phyloP scores from a whole-genome alignment of 495 filamentous ascomycete species.

The Cryomyces minteri region DNA sequence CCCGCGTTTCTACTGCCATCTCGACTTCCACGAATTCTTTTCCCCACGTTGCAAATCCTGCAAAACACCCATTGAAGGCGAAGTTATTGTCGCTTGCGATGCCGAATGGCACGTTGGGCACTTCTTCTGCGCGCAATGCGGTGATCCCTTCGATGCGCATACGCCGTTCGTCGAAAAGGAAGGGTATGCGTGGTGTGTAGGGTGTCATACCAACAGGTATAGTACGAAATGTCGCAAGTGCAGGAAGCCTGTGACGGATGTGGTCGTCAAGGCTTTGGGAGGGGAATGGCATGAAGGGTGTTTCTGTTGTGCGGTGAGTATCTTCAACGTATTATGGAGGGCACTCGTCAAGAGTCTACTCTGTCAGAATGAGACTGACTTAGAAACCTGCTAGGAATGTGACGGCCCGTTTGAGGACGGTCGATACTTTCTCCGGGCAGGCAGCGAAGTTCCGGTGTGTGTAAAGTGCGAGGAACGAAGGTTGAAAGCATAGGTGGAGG shows the following conservation, averaged over 20 bases:
- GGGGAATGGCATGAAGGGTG: conserved; percentile 88
- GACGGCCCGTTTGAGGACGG: conserved; percentile 42
- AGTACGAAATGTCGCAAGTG: conserved; percentile 78
- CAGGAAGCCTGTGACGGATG: conserved; percentile 63
- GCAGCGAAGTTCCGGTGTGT: conserved; percentile 39
- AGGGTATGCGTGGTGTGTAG: conserved; percentile 95
- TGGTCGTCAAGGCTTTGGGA: conserved; percentile 71
- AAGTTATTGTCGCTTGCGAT: conserved; percentile 83
- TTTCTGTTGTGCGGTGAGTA: conserved; percentile 57
- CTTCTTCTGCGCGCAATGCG: conserved; percentile 99
- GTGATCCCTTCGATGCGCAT: conserved; percentile 70
- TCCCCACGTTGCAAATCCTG: conserved; percentile 90
- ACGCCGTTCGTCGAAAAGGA: conserved; percentile 95
- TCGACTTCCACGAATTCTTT: conserved; percentile 93
- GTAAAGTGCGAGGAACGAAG: conserved; percentile 44
- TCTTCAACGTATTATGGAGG: neutral
- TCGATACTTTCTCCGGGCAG: conserved; percentile 42
- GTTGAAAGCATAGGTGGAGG: conserved; percentile 30
- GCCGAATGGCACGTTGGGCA: conserved; percentile 94
- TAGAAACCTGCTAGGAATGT: conserved; percentile 30
- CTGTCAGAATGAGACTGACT: neutral
- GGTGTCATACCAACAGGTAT: conserved; percentile 81
- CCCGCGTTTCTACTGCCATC: conserved; percentile 84
- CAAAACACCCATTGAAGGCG: conserved; percentile 95
- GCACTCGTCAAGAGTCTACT: neutral